Evolutionary conservation across 331 rosid genomes (phyloP), one percentile per base, ranked within the genome.

Genomic region (Malus hybrid): DNA sequence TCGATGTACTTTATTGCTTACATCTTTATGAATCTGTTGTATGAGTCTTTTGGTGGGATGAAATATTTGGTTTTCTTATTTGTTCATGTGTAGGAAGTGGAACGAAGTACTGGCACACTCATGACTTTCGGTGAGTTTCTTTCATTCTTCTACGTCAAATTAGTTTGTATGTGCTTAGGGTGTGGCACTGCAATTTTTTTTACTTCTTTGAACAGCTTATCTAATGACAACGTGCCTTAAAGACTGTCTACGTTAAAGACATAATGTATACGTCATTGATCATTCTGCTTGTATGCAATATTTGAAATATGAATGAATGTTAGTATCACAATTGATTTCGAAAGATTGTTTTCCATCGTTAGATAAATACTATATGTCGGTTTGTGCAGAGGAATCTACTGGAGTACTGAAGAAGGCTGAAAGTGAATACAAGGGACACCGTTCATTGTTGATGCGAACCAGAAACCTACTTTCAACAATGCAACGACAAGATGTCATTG

Each of bases 401-500:
- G 93, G 90, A 71, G 95, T 88, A 30, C 82, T 94, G 57, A 85
- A 73, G 73, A 94, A 88, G 86, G 95, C 96, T 55, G 98, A 91
- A 78, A 81, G 90, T 81, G 98, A 94, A 86, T 90, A 94, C 70
- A 94, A 87, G 85, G 97, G 97, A 56, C 98, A 94, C 32, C 90
- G 91, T 63, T 90, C 97, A 1, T 79, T 91, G 87, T 82, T 91
- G 82, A 85, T 68, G 88, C 84, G 96, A 74, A 94, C 96, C 39
- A 83, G 96, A 71, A 88, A 88, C 83, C 86, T 94, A 32, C 95
- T 94, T 36, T 91, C 97, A 72, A 90, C 92, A 10, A 91, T 94
- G 92, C 97, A 94, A 80, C 96, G 95, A 28, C 98, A 94, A 87
- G 98, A 94, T 84, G 85, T 91, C 75, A 62, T 91, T 36, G 98